Evolutionary conservation across 495 filamentous ascomycete species (phyloP).

Genomic region (Recurvomyces mirabilis): DNA sequence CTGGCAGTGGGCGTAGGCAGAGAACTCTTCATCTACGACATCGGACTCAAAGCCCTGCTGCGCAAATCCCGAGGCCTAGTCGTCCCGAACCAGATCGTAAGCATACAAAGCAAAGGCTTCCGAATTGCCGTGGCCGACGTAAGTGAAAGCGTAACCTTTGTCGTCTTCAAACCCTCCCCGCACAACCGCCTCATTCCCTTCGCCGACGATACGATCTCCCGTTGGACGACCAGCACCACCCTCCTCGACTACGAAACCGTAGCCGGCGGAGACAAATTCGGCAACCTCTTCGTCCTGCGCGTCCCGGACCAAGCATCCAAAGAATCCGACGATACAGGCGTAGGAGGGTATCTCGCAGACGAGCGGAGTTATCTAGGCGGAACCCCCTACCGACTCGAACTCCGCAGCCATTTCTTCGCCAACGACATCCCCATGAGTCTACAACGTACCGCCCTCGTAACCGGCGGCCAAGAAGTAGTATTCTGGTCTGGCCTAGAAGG

Average conservation of each 20-base stretch:
- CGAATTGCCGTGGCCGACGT: conserved; percentile 88
- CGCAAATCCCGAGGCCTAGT: conserved; percentile 77
- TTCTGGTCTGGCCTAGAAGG: conserved; percentile 93
- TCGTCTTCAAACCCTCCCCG: conserved; percentile 72
- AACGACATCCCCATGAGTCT: conserved; percentile 89
- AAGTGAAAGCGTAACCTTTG: conserved; percentile 77
- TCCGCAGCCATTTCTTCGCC: conserved; percentile 78
- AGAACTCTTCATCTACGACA: conserved; percentile 74
- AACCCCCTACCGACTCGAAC: conserved; percentile 65
- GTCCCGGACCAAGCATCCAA: conserved; percentile 78
- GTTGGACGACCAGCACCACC: conserved; percentile 75
- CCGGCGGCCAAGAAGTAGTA: conserved; percentile 81
- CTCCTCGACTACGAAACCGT: conserved; percentile 98
- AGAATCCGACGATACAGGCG: conserved; percentile 83
- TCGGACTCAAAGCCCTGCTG: conserved; percentile 81
- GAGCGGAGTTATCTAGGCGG: conserved; percentile 83
- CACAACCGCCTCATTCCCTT: conserved; percentile 88
- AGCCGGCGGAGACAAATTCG: conserved; percentile 94
- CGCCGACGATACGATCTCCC: conserved; percentile 72
- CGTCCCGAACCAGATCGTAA: conserved; percentile 70
- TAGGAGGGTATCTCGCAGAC: conserved; percentile 77
- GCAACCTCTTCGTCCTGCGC: conserved; percentile 86
- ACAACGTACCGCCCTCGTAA: conserved; percentile 78
- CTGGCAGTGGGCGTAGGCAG: conserved; percentile 75
- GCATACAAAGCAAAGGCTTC: conserved; percentile 80